These are phyloP conservation scores for Talaromyces amestolkiae DNA, from an alignment of 2,329 filamentous ascomycete species.

Conservation along the genomic window DNA sequence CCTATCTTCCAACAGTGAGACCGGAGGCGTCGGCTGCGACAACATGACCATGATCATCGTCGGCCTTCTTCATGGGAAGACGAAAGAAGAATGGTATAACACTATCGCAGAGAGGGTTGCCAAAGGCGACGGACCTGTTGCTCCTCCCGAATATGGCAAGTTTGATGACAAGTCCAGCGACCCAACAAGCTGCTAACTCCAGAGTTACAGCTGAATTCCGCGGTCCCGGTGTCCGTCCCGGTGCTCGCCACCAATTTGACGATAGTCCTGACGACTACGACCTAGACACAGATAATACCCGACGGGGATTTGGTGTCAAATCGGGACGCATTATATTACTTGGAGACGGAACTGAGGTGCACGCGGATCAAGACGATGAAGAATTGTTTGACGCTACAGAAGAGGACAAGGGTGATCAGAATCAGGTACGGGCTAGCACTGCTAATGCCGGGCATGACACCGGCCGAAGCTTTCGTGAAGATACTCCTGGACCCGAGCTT, in stretches of 20 bases:
- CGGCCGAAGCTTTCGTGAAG: conserved; percentile 48
- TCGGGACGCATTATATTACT: conserved; percentile 86
- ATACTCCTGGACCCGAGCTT: conserved; percentile 50
- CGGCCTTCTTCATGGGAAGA: conserved; percentile 84
- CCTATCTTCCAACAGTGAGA: conserved; percentile 94
- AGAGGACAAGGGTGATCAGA: conserved; percentile 78
- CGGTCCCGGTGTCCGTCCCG: conserved; percentile 73
- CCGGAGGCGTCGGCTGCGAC: conserved; percentile 94
- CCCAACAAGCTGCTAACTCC: conserved; percentile 37
- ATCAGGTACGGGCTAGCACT: conserved; percentile 70
- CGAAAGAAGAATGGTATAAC: conserved; percentile 98
- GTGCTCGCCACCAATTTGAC: conserved; percentile 65
- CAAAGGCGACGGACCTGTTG: conserved; percentile 95
- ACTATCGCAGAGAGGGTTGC: conserved; percentile 90
- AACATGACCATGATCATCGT: conserved; percentile 99
- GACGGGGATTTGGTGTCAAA: conserved; percentile 67
- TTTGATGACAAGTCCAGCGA: conserved; percentile 47
- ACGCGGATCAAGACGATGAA: conserved; percentile 82
- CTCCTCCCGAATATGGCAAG: conserved; percentile 99
- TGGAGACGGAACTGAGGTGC: conserved; percentile 89
- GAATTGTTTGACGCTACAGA: conserved; percentile 95
- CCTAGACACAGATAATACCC: conserved; percentile 52
- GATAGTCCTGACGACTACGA: conserved; percentile 65
- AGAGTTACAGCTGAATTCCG: conserved; percentile 71
- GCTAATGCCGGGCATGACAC: conserved; percentile 29